These are phyloP conservation scores for Termitomyces sp. DNA, from an alignment of 768 basidiomycete species.

Conservation along the genomic window DNA sequence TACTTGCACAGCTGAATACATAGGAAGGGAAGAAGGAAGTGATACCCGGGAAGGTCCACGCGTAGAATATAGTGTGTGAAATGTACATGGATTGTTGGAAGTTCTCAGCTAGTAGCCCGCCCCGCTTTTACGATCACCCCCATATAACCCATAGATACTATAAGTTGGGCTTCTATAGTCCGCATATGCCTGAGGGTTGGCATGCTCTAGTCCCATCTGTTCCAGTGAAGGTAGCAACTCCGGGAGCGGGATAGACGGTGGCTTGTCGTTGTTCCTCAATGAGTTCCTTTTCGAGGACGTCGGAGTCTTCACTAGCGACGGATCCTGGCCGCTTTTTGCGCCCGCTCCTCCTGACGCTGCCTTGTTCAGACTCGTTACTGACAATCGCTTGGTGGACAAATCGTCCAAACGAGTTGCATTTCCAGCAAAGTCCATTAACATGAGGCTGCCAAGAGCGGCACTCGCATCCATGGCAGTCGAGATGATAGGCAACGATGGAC, in stretches of 20 bases:
- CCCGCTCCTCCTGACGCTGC: constrained; percentile 12
- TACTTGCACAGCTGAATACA: not conserved
- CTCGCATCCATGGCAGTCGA: constrained; percentile 34
- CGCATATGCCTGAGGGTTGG: constrained; percentile 56
- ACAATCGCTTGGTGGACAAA: constrained; percentile 8
- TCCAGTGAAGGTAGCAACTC: constrained; percentile 68
- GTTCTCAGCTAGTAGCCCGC: constrained; percentile 1
- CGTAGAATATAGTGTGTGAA: not conserved
- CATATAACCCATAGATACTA: constrained; percentile 76
- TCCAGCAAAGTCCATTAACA: constrained; percentile 54
- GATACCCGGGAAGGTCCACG: too few species aligned
- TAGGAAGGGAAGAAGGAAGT: too few species aligned
- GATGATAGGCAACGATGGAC: constrained; percentile 16
- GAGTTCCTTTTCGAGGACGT: constrained; percentile 1
- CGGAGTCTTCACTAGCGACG: not conserved
- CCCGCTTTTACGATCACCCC: constrained; percentile 52
- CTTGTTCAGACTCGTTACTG: constrained; percentile 26
- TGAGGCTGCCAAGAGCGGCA: constrained; percentile 51
- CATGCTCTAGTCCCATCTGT: constrained; percentile 72
- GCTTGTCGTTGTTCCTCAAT: constrained; percentile 47
- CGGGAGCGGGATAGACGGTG: constrained; percentile 78
- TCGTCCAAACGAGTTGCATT: constrained; percentile 5
- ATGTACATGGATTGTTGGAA: too few species aligned
- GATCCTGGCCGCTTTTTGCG: not conserved
- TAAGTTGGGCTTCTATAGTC: constrained; percentile 80